phyloP scores from a whole-genome alignment of 192 early-diverging fungal genomes.

The Coemansia sp. region DNA sequence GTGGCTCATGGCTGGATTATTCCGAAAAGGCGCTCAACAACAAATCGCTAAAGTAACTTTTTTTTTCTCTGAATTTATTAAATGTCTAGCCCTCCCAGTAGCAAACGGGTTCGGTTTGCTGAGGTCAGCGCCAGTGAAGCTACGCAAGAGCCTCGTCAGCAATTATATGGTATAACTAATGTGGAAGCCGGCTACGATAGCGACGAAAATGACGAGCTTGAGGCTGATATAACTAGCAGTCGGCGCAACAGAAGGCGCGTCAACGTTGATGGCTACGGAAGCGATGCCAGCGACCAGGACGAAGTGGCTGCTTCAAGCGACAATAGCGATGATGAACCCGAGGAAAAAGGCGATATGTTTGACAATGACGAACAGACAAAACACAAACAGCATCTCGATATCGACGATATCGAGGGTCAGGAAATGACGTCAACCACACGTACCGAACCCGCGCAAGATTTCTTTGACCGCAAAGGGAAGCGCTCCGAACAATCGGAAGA shows the following conservation, averaged over 20 bases:
- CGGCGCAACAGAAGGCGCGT: slow-evolving; percentile 11
- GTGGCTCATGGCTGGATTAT: slow-evolving; percentile 53
- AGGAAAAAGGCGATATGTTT: slow-evolving; percentile 66
- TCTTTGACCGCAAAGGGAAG: slow-evolving; percentile 6
- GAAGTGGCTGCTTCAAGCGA: slow-evolving; percentile 33
- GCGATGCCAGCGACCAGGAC: slow-evolving; percentile 39
- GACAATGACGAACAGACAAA: slow-evolving; percentile 28
- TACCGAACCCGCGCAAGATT: not conserved
- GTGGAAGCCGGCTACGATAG: slow-evolving; percentile 11
- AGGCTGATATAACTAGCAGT: slow-evolving; percentile 33
- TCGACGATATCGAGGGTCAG: slow-evolving; percentile 61
- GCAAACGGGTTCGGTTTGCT: slow-evolving; percentile 22
- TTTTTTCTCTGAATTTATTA: not conserved
- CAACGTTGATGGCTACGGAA: slow-evolving; percentile 35
- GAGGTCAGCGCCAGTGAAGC: not conserved
- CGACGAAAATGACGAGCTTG: slow-evolving; percentile 29
- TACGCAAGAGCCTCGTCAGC: not conserved
- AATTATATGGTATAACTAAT: not conserved
- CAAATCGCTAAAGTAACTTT: slow-evolving; percentile 28
- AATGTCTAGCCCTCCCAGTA: not conserved
- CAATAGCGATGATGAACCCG: slow-evolving; percentile 34
- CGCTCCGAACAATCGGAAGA: not conserved
- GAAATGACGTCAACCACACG: slow-evolving; percentile 44
- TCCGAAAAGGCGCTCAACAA: slow-evolving; percentile 34
- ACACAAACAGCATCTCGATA: slow-evolving; percentile 50